Conservation (phyloP, 1,139 yeast species). For the Nadsonia commutata region DNA sequence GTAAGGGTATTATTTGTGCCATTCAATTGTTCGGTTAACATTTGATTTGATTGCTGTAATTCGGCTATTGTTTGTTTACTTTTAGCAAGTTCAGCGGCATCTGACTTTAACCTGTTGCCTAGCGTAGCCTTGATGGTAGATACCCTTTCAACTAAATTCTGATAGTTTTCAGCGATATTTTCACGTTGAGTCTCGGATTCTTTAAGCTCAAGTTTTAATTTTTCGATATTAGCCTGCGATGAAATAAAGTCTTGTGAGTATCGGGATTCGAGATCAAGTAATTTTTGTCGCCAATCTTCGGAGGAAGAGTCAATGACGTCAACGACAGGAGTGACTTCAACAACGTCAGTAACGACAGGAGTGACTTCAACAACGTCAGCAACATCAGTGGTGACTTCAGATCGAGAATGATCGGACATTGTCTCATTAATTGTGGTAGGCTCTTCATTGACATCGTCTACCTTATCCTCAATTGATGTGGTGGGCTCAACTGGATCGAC, state of each 20-base stretch:
- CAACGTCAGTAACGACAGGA: no score
- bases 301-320: neutral
- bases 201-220: neutral
- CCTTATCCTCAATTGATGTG: no score
- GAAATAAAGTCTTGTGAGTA: neutral
- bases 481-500: no score
- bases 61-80: slow-evolving; percentile 18
- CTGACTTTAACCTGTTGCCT: slow-evolving; percentile 47
- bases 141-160: slow-evolving; percentile 55
- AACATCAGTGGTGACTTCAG: no score
- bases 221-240: neutral
- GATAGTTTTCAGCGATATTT: slow-evolving; percentile 37
- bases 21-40: no score
- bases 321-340: no score
- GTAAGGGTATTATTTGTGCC: slow-evolving; percentile 28
- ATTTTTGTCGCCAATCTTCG: neutral
- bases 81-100: slow-evolving; percentile 24
- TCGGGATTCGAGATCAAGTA: neutral
- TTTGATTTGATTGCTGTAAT: slow-evolving; percentile 23
- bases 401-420: no score
- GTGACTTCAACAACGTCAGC: no score
- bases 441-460: no score
- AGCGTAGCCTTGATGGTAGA: slow-evolving; percentile 74
- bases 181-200: neutral
- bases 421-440: no score